Conservation (phyloP, 441 rosid species). For the Gossypium laxum region DNA sequence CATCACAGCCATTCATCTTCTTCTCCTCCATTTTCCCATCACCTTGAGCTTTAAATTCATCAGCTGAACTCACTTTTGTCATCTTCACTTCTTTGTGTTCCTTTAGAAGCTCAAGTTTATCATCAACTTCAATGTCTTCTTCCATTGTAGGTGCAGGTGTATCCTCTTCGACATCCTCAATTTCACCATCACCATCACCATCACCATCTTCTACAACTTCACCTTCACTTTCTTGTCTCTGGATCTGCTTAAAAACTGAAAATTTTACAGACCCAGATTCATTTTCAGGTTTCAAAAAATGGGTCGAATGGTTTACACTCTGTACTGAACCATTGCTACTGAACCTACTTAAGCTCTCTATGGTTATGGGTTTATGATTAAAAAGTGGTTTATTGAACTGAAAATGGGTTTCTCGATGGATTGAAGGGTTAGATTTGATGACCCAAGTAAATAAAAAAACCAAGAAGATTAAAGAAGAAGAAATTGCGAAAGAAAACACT, state of each 20-base stretch:
- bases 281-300: conserved; percentile 21
- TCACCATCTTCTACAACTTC: conserved; percentile 19
- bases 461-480: conserved; percentile 47
- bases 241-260: conserved; percentile 20
- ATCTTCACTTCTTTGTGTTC: conserved; percentile 22
- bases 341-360: conserved; percentile 18
- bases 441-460: conserved; percentile 43
- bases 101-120: conserved; percentile 22
- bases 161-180: conserved; percentile 14
- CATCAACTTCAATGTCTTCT: conserved; percentile 19
- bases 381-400: conserved; percentile 31
- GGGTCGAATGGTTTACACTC: conserved; percentile 23
- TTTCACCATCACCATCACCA: background rate
- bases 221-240: conserved; percentile 19
- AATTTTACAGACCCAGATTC: conserved; percentile 32
- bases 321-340: conserved; percentile 23
- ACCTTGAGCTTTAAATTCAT: background rate
- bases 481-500: conserved; percentile 37
- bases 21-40: conserved; percentile 21
- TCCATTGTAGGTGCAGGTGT: conserved; percentile 10
- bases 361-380: conserved; percentile 16
- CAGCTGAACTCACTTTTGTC: conserved; percentile 6
- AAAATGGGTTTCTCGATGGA: conserved; percentile 30
- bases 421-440: conserved; percentile 38
- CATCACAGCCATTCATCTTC: conserved; percentile 37